phyloP scores from a whole-genome alignment of 164 flowering plant genomes.

The Platanus orientalis region DNA sequence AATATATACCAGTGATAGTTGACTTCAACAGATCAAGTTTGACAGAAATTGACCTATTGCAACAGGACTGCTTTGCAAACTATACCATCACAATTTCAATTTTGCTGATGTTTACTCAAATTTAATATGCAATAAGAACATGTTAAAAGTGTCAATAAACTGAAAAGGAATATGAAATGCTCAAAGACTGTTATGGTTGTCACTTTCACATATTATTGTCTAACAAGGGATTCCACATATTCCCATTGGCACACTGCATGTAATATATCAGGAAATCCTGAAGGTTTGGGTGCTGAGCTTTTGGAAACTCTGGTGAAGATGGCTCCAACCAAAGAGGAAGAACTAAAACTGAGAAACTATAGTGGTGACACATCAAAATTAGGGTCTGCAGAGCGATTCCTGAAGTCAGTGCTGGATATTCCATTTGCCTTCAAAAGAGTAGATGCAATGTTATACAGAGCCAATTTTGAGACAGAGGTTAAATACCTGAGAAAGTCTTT shows the following conservation, averaged over 20 bases:
- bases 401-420: constrained; percentile 74
- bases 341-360: constrained; percentile 78
- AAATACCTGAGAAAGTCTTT: constrained; percentile 76
- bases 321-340: constrained; percentile 99
- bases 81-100: not conserved
- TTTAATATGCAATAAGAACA: not conserved
- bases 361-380: constrained; percentile 70
- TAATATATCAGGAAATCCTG: constrained; percentile 76
- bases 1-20: not conserved
- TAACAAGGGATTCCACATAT: constrained; percentile 1
- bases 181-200: not conserved
- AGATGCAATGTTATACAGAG: constrained; percentile 92
- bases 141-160: not conserved
- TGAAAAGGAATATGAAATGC: not conserved
- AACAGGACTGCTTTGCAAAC: not conserved
- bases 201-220: not conserved
- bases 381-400: constrained; percentile 94
- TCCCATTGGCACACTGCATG: not conserved
- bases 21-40: not conserved
- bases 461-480: constrained; percentile 87
- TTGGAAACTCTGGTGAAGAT: constrained; percentile 92
- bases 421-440: constrained; percentile 96
- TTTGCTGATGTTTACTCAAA: not conserved
- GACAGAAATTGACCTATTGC: not conserved
- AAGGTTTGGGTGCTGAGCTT: constrained; percentile 81